Evolutionary conservation across 2,329 filamentous ascomycete genomes (phyloP).

Genomic region (Colletotrichum lupini): DNA sequence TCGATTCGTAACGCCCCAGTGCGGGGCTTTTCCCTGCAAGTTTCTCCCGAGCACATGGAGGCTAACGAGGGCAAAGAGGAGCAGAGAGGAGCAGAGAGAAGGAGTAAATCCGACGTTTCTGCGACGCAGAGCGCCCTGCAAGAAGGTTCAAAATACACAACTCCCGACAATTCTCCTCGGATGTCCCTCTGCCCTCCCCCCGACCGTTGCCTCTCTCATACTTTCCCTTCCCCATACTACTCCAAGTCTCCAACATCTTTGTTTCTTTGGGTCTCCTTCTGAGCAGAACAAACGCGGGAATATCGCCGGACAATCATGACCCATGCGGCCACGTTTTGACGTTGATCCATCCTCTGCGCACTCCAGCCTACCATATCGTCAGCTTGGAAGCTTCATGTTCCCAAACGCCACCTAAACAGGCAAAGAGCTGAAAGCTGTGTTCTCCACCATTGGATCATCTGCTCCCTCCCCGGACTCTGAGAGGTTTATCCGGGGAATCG

Average conservation of each 20-base stretch:
- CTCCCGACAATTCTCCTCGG: slow-evolving; percentile 34
- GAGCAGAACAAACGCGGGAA: not conserved
- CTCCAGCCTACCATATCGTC: not conserved
- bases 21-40: slow-evolving; percentile 22
- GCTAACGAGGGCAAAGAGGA: not conserved
- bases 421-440: not conserved
- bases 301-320: not conserved
- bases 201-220: not conserved
- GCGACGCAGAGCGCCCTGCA: not conserved
- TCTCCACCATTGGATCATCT: not conserved
- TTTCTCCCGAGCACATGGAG: not conserved
- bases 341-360: not conserved
- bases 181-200: not conserved
- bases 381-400: not conserved
- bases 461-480: not conserved
- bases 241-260: not conserved
- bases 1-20: slow-evolving; percentile 16
- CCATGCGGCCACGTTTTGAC: not conserved
- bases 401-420: not conserved
- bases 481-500: not conserved
- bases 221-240: not conserved
- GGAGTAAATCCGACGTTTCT: slow-evolving; percentile 30
- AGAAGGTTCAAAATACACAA: not conserved
- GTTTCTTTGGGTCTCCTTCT: not conserved
- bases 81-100: not conserved